phyloP scores from a whole-genome alignment of 106 monocot genomes.

The Apostasia shenzhenica region DNA sequence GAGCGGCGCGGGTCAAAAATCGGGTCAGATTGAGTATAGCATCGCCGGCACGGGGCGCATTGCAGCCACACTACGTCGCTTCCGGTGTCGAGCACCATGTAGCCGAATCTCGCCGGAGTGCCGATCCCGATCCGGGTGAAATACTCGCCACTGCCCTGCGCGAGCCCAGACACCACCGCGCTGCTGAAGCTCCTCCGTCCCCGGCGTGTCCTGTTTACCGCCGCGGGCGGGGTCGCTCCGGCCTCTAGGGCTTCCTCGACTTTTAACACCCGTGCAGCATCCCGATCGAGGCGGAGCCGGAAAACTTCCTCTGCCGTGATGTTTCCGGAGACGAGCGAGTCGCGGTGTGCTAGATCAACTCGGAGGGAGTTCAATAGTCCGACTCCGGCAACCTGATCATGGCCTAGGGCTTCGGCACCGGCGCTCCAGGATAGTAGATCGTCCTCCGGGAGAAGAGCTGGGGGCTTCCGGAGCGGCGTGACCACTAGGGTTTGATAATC shows the following conservation, averaged over 20 bases:
- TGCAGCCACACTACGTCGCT: conserved; percentile 82
- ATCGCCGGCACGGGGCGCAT: conserved; percentile 63
- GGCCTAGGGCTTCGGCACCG: neutral
- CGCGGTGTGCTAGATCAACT: conserved; percentile 37
- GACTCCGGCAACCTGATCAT: neutral
- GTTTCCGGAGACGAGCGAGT: conserved; percentile 17
- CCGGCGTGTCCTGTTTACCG: conserved; percentile 4
- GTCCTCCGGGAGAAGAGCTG: neutral
- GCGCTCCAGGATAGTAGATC: conserved; percentile 11
- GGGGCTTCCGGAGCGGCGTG: conserved; percentile 7
- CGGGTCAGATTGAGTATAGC: conserved; percentile 60
- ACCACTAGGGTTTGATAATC: conserved; percentile 7
- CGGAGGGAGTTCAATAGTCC: conserved; percentile 11
- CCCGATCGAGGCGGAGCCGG: conserved; percentile 29
- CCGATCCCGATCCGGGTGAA: conserved; percentile 66
- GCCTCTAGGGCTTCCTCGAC: conserved; percentile 5
- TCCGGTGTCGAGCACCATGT: conserved; percentile 75
- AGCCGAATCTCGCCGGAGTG: conserved; percentile 28
- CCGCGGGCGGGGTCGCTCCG: neutral
- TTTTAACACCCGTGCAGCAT: conserved; percentile 18
- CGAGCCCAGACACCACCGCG: conserved; percentile 48
- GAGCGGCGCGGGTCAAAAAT: conserved; percentile 58
- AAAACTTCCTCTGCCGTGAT: conserved; percentile 16
- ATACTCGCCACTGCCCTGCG: conserved; percentile 80
- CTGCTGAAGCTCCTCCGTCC: conserved; percentile 23